Evolutionary conservation across 768 basidiomycete genomes (phyloP).

Genomic region (Udeniomyces megalosporus): DNA sequence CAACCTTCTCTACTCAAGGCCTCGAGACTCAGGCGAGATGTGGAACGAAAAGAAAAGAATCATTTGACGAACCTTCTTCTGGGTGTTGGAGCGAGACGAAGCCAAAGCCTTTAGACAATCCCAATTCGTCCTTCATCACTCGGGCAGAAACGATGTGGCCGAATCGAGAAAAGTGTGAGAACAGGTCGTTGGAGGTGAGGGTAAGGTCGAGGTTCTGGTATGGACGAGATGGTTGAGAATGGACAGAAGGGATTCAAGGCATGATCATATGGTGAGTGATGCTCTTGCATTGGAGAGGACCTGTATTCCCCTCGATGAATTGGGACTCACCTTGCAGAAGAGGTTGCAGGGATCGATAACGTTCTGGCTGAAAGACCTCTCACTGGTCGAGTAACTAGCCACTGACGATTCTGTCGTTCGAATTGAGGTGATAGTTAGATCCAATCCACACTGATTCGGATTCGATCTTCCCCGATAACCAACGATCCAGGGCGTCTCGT

Average conservation of each 20-base stretch:
- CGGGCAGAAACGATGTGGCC: conserved; percentile 82
- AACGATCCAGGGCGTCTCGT: too few relatives aligned
- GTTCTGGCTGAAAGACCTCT: too few relatives aligned
- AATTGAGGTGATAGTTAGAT: too few relatives aligned
- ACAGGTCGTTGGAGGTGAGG: conserved; percentile 70
- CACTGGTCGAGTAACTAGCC: too few relatives aligned
- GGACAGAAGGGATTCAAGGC: conserved; percentile 4
- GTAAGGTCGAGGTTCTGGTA: conserved; percentile 64
- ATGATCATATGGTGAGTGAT: too few relatives aligned
- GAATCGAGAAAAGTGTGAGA: conserved; percentile 53
- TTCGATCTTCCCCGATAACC: too few relatives aligned
- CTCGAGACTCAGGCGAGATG: too few relatives aligned
- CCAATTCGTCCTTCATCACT: conserved; percentile 73
- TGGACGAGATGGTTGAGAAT: too few relatives aligned
- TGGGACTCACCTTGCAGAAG: conserved; percentile 56
- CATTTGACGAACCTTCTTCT: conserved; percentile 46
- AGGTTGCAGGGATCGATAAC: conserved; percentile 82
- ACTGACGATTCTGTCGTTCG: too few relatives aligned
- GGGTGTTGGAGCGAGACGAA: conserved; percentile 77
- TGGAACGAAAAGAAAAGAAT: neutral
- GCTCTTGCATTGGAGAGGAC: neutral
- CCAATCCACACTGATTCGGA: too few relatives aligned
- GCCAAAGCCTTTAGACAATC: conserved; percentile 72
- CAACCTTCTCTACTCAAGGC: too few relatives aligned
- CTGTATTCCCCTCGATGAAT: neutral